Conservation (phyloP, 1,284 basidiomycete species). For the Boletus semigastroideus region DNA sequence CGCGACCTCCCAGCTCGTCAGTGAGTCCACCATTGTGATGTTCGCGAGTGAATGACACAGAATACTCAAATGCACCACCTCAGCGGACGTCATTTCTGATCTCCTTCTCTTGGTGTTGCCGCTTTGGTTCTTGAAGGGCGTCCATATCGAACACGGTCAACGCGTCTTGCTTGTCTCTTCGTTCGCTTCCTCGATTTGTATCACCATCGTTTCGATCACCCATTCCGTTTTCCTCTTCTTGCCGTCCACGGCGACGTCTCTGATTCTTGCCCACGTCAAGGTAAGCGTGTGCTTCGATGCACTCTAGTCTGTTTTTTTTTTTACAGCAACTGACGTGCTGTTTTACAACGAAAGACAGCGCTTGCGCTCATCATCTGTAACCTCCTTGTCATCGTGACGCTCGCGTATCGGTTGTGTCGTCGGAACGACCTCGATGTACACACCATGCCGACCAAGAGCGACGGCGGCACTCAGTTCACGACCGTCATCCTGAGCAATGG, state of each 20-base stretch:
- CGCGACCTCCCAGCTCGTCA: slow-evolving; percentile 11
- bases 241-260: not conserved
- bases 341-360: slow-evolving; percentile 1
- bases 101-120: slow-evolving; percentile 7
- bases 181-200: slow-evolving; percentile 17
- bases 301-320: not conserved
- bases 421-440: not conserved
- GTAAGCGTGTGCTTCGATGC: too few species aligned
- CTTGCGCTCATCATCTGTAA: slow-evolving; percentile 3
- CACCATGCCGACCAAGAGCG: not conserved
- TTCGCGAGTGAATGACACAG: too few species aligned
- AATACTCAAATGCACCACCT: not conserved
- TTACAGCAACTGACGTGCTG: not conserved
- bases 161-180: slow-evolving; percentile 12
- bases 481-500: too few species aligned
- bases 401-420: slow-evolving; percentile 1
- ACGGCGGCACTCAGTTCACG: too few species aligned
- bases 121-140: slow-evolving; percentile 1
- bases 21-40: not conserved
- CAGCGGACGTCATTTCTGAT: slow-evolving; percentile 15
- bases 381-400: slow-evolving; percentile 3
- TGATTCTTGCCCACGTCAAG: slow-evolving; percentile 12
- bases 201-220: slow-evolving; percentile 14
- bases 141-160: not conserved
- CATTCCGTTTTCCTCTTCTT: slow-evolving; percentile 7